Base-by-base conservation (phyloP, 148 eudicot genomes). In the Chenopodium suecicum region DNA sequence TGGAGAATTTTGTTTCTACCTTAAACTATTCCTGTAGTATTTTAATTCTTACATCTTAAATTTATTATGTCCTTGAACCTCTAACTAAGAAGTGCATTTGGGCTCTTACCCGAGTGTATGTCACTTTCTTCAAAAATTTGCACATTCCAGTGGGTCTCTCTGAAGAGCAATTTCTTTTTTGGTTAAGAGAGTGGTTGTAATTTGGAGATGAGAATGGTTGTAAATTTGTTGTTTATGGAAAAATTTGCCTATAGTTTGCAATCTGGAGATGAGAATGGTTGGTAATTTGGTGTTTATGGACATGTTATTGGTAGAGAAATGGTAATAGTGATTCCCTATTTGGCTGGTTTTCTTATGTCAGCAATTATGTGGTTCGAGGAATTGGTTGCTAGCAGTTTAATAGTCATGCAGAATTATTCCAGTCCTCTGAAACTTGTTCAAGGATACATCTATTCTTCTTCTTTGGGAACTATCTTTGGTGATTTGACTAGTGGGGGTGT, bases 1-100 rank as follows among this genome's bases (percentile, higher is more conserved):
- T 81, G 44, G 65, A 82, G 27, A 47, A 41, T 67, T 48, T 64
- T 54, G 23, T 68, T 75, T 66, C 10, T 75, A 17, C 17, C 56
- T 75, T 67, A n/a, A 11, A 37, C 16, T 4, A 19, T 52, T 12
- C 47, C 31, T 54, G 19, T 34, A 31, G 12, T 62, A 22, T 70
- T 56, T 31, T 6, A 60, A 37, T 5, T 25, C 70, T 58, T 72
- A 17, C 31, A 23, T 58, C 60, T 25, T 11, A 14, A 7, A 4
- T 29, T 32, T 13, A 19, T 25, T 54, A 10, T 34, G 32, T 50
- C 7, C 14, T 34, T 4, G 19, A 34, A 31, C 14, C 32, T 50
- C 19, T 4, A 20, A 74, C 1, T 4, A 22, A 50, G 34, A 41
- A 74, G 27, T 20, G 4, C 16, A 50, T 74, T 75, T 56, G 46